Evolutionary conservation across 768 basidiomycete genomes (phyloP).

Genomic region (Auricularia sp.): DNA sequence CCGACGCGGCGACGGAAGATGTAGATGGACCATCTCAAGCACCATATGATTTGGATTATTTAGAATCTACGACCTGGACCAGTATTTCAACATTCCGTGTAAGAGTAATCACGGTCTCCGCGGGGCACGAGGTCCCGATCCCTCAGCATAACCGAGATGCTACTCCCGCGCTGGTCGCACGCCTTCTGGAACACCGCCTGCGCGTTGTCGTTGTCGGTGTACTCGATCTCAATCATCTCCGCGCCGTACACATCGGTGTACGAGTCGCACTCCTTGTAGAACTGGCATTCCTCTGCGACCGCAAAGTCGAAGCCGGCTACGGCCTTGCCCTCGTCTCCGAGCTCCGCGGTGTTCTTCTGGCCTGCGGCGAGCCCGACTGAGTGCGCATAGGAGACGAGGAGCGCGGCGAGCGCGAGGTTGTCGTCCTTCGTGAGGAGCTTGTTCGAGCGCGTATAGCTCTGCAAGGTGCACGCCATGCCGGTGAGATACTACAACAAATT

Average conservation of each 20-base stretch:
- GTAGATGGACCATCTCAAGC: no score
- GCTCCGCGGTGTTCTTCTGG: background rate
- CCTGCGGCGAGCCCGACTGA: background rate
- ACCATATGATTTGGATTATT: no score
- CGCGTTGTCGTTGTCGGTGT: constrained; percentile 1
- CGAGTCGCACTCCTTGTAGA: background rate
- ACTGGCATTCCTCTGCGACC: background rate
- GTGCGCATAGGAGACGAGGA: background rate
- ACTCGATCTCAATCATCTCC: background rate
- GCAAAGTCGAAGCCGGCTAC: background rate
- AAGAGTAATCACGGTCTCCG: background rate
- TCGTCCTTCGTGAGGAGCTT: background rate
- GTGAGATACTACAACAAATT: background rate
- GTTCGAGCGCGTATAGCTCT: background rate
- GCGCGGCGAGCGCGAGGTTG: background rate
- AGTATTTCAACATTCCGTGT: background rate
- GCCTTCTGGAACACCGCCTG: background rate
- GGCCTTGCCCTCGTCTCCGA: background rate
- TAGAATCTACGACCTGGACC: no score
- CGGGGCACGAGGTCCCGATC: background rate
- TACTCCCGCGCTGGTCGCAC: background rate
- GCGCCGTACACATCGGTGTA: background rate
- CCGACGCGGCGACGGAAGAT: no score
- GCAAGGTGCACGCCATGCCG: no score
- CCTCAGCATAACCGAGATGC: background rate